A percentile compares a stretch with the other conserved stretches of the same genome.
Evolutionary conservation across 148 eudicot species (phyloP).

Genomic region (Fagopyrum esculentum): DNA sequence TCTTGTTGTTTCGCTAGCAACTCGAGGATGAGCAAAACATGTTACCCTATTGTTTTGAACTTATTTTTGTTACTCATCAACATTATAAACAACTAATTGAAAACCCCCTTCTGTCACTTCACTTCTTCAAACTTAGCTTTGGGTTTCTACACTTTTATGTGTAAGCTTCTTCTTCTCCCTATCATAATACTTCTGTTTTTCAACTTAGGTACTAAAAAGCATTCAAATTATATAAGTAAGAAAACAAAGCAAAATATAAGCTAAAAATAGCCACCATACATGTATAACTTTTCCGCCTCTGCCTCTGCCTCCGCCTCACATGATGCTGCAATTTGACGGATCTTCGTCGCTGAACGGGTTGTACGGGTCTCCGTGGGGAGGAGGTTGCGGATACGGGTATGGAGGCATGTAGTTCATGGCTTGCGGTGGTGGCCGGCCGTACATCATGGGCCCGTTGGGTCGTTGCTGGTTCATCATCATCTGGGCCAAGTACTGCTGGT

Average conservation of each 20-base stretch:
- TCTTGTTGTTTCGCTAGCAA: no score
- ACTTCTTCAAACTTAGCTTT: conserved; percentile 4
- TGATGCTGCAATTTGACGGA: conserved; percentile 73
- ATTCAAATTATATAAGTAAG: neutral
- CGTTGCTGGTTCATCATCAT: conserved; percentile 95
- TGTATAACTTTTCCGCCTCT: conserved; percentile 17
- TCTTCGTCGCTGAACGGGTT: conserved; percentile 78
- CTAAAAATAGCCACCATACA: conserved; percentile 4
- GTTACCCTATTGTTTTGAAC: conserved; percentile 2
- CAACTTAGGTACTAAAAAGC: conserved; percentile 17
- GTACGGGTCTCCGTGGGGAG: conserved; percentile 60
- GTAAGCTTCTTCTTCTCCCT: conserved; percentile 7
- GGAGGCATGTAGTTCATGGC: conserved; percentile 72
- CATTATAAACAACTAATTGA: conserved; percentile 3
- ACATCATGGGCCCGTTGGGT: conserved; percentile 88
- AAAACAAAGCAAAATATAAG: conserved; percentile 16
- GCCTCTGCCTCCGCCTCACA: conserved; percentile 35
- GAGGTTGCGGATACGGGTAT: conserved; percentile 30
- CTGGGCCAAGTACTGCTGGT: conserved; percentile 66
- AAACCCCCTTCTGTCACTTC: conserved; percentile 4
- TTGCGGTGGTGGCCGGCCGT: conserved; percentile 76
- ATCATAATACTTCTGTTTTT: conserved; percentile 6
- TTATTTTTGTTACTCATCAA: conserved; percentile 4
- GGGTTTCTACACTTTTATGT: conserved; percentile 13
- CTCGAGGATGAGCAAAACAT: neutral